phyloP scores from a whole-genome alignment of 495 filamentous ascomycete species.

The Aspergillus nidulans region DNA sequence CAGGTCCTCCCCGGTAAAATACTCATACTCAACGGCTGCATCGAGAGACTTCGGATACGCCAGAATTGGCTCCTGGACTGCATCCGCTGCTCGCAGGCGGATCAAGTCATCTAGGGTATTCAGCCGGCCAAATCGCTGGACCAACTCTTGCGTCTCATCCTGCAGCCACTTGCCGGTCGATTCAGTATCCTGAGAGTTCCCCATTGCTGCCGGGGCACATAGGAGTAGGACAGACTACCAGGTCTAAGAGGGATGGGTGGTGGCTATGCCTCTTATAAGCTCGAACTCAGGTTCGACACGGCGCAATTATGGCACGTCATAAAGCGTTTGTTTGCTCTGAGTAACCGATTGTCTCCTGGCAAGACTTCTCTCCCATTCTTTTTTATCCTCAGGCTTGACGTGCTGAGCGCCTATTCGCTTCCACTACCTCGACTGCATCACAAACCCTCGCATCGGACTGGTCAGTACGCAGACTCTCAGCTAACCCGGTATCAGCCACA shows the following conservation, averaged over 20 bases:
- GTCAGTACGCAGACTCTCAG: background rate
- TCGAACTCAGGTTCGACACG: background rate
- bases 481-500: background rate
- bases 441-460: background rate
- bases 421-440: background rate
- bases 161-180: conserved; percentile 11
- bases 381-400: no score
- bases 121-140: conserved; percentile 33
- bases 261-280: background rate
- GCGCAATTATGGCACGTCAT: background rate
- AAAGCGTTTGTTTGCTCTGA: background rate
- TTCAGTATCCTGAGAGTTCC: conserved; percentile 25
- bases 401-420: background rate
- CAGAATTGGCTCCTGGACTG: conserved; percentile 47
- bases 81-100: conserved; percentile 44
- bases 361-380: no score
- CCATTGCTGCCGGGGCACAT: conserved; percentile 42
- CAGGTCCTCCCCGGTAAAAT: conserved; percentile 49
- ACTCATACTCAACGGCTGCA: conserved; percentile 40
- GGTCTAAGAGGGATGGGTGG: background rate
- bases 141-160: conserved; percentile 17
- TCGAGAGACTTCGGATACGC: conserved; percentile 43
- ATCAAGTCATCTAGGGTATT: conserved; percentile 46
- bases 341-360: no score
- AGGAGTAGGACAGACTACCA: background rate